Conservation (phyloP, 495 filamentous ascomycete genomes). For the Neurospora sp. region DNA sequence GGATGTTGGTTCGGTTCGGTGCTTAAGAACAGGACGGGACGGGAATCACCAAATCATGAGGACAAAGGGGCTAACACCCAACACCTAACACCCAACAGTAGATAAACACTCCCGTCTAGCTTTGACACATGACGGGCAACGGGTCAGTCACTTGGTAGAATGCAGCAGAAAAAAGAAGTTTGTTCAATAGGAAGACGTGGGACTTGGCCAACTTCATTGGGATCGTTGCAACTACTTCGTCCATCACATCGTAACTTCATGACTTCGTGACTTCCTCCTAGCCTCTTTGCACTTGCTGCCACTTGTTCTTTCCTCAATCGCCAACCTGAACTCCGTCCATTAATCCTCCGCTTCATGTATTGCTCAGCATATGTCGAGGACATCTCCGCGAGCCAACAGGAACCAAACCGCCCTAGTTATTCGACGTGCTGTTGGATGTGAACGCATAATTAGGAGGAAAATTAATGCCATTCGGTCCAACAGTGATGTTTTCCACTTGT, state of each 20-base stretch:
- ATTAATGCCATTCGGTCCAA: slow-evolving; percentile 56
- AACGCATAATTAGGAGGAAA: slow-evolving; percentile 54
- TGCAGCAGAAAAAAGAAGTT: not conserved
- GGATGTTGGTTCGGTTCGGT: no score
- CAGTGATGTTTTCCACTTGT: slow-evolving; percentile 32
- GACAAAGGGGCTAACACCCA: no score
- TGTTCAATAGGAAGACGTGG: not conserved
- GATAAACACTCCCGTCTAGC: not conserved
- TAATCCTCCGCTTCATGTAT: not conserved
- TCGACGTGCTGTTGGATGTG: not conserved
- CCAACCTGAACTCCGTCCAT: not conserved
- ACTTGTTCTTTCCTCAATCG: not conserved
- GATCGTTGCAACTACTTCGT: not conserved
- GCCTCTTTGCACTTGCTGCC: not conserved
- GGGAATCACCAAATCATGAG: no score
- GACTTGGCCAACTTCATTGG: not conserved
- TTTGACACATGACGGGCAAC: not conserved
- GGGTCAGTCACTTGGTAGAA: not conserved
- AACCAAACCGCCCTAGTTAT: not conserved
- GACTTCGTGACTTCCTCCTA: not conserved
- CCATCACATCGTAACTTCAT: not conserved
- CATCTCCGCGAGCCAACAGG: not conserved
- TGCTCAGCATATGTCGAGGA: not conserved
- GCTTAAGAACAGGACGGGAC: no score
- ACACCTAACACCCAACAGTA: not conserved